These are phyloP conservation scores for peach (Prunus persica) DNA, from an alignment of 306 rosid genomes.

Conservation along the genomic window Prunus_persica_NCBIv2 NC_034012.1:20319501-20320000, in stretches of 20 bases:
- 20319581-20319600: neutral
- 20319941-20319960: neutral
- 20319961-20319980: neutral
- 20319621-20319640: neutral
- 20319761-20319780: neutral
- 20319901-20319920: neutral
- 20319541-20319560: neutral
- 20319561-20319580: neutral
- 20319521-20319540: neutral
- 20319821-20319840: neutral
- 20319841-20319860: neutral
- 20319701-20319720: neutral
- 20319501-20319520: slow-evolving; percentile 57
- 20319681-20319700: neutral
- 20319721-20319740: neutral
- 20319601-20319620: neutral
- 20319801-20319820: neutral
- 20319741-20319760: neutral
- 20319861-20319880: neutral
- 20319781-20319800: neutral
- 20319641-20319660: neutral
- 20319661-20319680: neutral
- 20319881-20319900: neutral
- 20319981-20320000: neutral
- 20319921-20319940: neutral